A percentile compares a stretch with the other conserved stretches of the same genome.
Evolutionary conservation across 768 basidiomycete species (phyloP).

Genomic region (Suillus spraguei): DNA sequence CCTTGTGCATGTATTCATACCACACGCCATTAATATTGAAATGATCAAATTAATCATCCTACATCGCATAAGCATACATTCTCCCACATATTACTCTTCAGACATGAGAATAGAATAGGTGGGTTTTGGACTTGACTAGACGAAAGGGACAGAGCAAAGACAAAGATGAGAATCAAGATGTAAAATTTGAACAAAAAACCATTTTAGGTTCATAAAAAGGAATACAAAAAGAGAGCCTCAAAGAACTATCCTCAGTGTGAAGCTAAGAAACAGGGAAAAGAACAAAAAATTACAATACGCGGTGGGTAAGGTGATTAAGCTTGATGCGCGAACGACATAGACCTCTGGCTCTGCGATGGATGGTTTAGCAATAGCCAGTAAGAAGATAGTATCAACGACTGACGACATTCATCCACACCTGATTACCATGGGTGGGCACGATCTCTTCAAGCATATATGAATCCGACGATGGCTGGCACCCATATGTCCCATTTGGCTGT

Average conservation of each 20-base stretch:
- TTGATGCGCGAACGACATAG: conserved; percentile 5
- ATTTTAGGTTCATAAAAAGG: conserved; percentile 31
- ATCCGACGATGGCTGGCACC: conserved; percentile 58
- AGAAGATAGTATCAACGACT: conserved; percentile 26
- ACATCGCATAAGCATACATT: conserved; percentile 4
- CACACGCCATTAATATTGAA: neutral
- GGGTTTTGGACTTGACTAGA: conserved; percentile 5
- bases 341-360: neutral
- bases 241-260: conserved; percentile 21
- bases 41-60: conserved; percentile 3
- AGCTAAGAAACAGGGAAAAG: neutral
- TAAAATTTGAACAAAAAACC: conserved; percentile 16
- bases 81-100: conserved; percentile 8
- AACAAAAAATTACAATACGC: neutral
- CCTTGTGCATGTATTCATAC: neutral
- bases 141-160: neutral
- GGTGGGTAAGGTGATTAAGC: conserved; percentile 15
- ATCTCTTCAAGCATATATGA: conserved; percentile 74
- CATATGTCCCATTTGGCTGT: conserved; percentile 56
- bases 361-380: neutral
- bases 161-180: conserved; percentile 1
- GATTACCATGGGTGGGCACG: conserved; percentile 39
- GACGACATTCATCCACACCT: conserved; percentile 49
- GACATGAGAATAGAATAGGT: conserved; percentile 3
- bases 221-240: conserved; percentile 27